Percentiles rank a stretch among this genome's conserved stretches.
phyloP scores from a whole-genome alignment of 2,329 filamentous ascomycete species.

The Rugonectria rugulosa region DNA sequence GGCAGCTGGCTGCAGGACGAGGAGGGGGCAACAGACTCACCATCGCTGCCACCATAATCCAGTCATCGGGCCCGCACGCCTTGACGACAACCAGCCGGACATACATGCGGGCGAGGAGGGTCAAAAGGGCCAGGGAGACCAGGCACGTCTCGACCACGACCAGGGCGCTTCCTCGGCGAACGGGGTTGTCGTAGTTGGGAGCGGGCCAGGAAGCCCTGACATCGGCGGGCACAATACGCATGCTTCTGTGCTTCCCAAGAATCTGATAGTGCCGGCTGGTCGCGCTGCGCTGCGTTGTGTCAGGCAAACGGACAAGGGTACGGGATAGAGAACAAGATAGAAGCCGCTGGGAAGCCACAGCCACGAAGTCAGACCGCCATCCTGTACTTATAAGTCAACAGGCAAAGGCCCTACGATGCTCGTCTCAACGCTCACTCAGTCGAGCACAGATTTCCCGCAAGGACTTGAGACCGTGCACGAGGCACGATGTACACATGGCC shows the following conservation, averaged over 20 bases:
- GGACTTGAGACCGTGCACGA: too few species aligned
- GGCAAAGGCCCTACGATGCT: too few species aligned
- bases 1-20: slow-evolving; percentile 11
- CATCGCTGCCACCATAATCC: slow-evolving; percentile 50
- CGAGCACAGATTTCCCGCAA: too few species aligned
- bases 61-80: slow-evolving; percentile 49
- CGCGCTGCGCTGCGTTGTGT: too few species aligned
- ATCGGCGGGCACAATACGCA: slow-evolving; percentile 47
- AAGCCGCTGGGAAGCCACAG: too few species aligned
- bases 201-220: slow-evolving; percentile 48
- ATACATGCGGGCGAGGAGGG: slow-evolving; percentile 47
- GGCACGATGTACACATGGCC: too few species aligned
- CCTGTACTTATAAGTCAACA: too few species aligned
- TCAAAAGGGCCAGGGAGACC: slow-evolving; percentile 44
- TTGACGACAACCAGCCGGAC: slow-evolving; percentile 45
- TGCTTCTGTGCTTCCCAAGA: slow-evolving; percentile 26
- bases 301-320: too few species aligned
- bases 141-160: slow-evolving; percentile 48
- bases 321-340: too few species aligned
- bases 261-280: too few species aligned
- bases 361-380: too few species aligned
- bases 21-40: slow-evolving; percentile 39
- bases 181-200: slow-evolving; percentile 48
- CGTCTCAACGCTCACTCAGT: too few species aligned
- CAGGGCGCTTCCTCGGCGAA: slow-evolving; percentile 46